These are phyloP conservation scores for Entrophospora sp. DNA, from an alignment of 192 early-diverging fungal species.

Conservation along the genomic window DNA sequence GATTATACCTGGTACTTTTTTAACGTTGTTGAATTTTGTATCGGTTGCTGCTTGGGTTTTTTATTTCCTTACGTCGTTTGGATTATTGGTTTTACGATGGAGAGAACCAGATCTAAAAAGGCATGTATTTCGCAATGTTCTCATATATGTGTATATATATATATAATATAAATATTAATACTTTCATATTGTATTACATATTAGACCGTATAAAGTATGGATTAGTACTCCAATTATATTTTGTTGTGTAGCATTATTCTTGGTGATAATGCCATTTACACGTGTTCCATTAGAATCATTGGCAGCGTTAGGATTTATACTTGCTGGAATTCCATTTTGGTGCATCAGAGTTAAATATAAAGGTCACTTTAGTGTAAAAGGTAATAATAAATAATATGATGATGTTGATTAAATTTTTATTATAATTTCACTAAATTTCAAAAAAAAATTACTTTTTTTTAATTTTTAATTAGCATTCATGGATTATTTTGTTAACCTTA, in stretches of 20 bases:
- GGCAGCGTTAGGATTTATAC: constrained; percentile 38
- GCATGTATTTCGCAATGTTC: not conserved
- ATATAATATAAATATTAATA: not conserved
- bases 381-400: not conserved
- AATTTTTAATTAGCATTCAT: not conserved
- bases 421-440: not conserved
- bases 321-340: constrained; percentile 46
- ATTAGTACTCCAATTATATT: constrained; percentile 58
- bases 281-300: constrained; percentile 42
- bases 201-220: constrained; percentile 67
- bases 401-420: not conserved
- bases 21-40: constrained; percentile 67
- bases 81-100: constrained; percentile 38
- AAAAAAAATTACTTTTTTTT: not conserved
- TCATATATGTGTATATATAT: not conserved
- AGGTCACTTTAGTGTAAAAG: not conserved
- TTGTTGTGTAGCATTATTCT: constrained; percentile 45
- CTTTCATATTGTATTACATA: not conserved
- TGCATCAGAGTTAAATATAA: constrained; percentile 11
- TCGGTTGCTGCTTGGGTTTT: constrained; percentile 66
- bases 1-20: constrained; percentile 56
- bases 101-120: constrained; percentile 51
- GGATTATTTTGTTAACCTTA: not conserved
- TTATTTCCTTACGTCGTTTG: constrained; percentile 26
- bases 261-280: constrained; percentile 54